A percentile compares a stretch with the other conserved stretches of the same genome.
These are phyloP conservation scores for Botrytis porri DNA, from an alignment of 2,329 filamentous ascomycete species.

Conservation along the genomic window DNA sequence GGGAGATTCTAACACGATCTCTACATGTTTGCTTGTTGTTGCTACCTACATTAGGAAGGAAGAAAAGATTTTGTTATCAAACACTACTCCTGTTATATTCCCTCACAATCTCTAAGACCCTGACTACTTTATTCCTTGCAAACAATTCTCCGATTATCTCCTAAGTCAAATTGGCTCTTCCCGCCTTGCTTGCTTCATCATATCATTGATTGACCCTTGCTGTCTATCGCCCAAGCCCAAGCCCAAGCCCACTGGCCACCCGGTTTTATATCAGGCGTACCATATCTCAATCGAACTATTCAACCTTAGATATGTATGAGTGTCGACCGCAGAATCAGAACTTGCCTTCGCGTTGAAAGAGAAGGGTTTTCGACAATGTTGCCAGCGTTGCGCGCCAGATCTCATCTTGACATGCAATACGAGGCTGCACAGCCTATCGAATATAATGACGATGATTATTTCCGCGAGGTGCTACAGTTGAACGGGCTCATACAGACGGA, in stretches of 20 bases:
- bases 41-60: not conserved
- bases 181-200: constrained; percentile 11
- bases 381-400: constrained; percentile 18
- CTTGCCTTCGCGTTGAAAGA: constrained; percentile 6
- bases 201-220: constrained; percentile 4
- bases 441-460: constrained; percentile 34
- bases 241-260: not conserved
- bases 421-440: constrained; percentile 21
- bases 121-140: constrained; percentile 3
- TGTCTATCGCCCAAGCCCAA: not conserved
- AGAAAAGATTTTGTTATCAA: constrained; percentile 1
- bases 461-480: constrained; percentile 35
- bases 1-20: not conserved
- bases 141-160: not conserved
- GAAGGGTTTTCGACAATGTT: constrained; percentile 15
- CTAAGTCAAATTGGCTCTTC: constrained; percentile 1
- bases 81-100: not conserved
- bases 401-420: constrained; percentile 20
- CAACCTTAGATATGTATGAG: constrained; percentile 17
- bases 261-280: not conserved
- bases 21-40: constrained; percentile 4
- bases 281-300: not conserved
- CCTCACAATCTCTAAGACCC: not conserved
- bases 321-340: constrained; percentile 14
- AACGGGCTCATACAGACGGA: constrained; percentile 31